Evolutionary conservation across 2,329 filamentous ascomycete species (phyloP), one percentile per base, ranked within the genome.

Genomic region (Tolypocladium amazonense): DNA sequence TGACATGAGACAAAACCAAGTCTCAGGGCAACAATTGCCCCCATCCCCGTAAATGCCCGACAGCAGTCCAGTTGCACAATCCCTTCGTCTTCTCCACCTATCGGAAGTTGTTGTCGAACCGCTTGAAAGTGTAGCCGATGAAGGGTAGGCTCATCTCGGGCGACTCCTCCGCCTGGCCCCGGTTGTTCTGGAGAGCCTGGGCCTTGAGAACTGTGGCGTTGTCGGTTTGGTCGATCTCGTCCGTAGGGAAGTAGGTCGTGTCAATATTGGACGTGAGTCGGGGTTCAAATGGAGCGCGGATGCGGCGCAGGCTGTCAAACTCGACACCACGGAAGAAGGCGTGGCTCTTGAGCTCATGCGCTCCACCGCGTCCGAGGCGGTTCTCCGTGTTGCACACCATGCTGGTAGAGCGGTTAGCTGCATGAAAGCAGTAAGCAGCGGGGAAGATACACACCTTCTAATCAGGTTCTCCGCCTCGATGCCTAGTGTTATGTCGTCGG

Each of bases 211-310:
- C 83, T 30, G 92, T 94, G 59, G 89, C 91, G 64, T 92, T 96
- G 73, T 97, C 92, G 59, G 92, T 93, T 79, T 97, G 93, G 68
- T 96, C 92, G 71, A 99, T 97, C 75, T 99, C 94, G 71, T 99
- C 94, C 58, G 92, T 97, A 12, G 94, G 94, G 86, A 99, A 99
- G 80, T 99, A 97, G 55, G 92, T 93, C 25, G 94, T 96, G 72
- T 99, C 94, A 68, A 96, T 89, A 73, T 94, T 94, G 63, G 91
- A 96, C 62, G 89, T 89, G 64, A 99, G 81, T 70, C 92, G 91
- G 3, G 94, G 94, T 77, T 97, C 93, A 72, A 99, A 99, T 0
- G 94, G 94, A 61, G 94, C 94, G 43, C 92, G 88, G 70, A 99
- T 97, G 62, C 88, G 87, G 64, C 94, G 90, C 65, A 99, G 82